These are phyloP conservation scores for Elsinoe ampelina DNA, from an alignment of 2,329 filamentous ascomycete species.

Conservation along the genomic window DNA sequence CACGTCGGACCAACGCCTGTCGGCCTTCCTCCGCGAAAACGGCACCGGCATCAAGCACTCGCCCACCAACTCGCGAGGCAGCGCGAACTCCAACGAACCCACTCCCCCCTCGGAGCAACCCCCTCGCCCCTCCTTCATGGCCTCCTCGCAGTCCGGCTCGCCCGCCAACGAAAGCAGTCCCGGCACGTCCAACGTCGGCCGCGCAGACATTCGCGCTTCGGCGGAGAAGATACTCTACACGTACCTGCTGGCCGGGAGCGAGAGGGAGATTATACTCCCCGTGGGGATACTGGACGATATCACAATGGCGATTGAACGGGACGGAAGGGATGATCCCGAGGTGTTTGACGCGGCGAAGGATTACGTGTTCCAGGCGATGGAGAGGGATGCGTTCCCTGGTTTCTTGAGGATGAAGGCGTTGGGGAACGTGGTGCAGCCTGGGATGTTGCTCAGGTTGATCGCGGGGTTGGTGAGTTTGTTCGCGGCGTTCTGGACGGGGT, in stretches of 20 bases:
- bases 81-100: conserved; percentile 47
- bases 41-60: conserved; percentile 38
- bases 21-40: conserved; percentile 66
- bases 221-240: conserved; percentile 99
- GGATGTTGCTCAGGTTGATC: conserved; percentile 75
- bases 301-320: conserved; percentile 78
- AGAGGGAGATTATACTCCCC: conserved; percentile 90
- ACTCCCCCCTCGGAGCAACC: conserved; percentile 36
- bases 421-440: conserved; percentile 88
- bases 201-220: conserved; percentile 81
- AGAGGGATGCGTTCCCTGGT: conserved; percentile 95
- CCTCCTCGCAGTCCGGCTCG: conserved; percentile 39
- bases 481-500: conserved; percentile 86
- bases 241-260: conserved; percentile 85
- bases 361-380: conserved; percentile 99
- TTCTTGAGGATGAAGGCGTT: conserved; percentile 92
- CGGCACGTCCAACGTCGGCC: conserved; percentile 63
- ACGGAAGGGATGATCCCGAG: conserved; percentile 88
- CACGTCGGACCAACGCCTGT: conserved; percentile 80
- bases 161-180: conserved; percentile 70
- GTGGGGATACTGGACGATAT: conserved; percentile 79
- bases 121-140: conserved; percentile 52
- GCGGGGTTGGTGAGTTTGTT: conserved; percentile 80
- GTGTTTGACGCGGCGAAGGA: conserved; percentile 97
- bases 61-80: conserved; percentile 39